Conservation (phyloP, 352 stramenopile genomes). For the Albugo laibachii region DNA sequence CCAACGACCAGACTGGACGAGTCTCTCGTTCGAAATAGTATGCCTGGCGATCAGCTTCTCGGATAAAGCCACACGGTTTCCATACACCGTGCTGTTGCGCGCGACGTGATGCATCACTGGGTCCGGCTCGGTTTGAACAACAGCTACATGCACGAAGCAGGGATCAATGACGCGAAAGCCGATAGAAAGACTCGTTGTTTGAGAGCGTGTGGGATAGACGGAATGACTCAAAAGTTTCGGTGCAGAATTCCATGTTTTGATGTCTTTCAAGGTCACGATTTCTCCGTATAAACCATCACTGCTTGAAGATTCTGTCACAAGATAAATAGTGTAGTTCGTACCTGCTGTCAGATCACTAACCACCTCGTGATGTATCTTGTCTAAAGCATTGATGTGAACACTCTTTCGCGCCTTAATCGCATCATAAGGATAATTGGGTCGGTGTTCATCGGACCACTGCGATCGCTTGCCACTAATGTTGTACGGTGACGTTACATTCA, state of each 20-base stretch:
- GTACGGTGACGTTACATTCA: conserved; percentile 38
- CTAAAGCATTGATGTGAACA: not conserved
- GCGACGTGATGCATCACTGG: conserved; percentile 15
- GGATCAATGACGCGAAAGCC: conserved; percentile 38
- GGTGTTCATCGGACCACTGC: conserved; percentile 15
- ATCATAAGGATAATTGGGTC: conserved; percentile 25
- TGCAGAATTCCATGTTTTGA: conserved; percentile 39
- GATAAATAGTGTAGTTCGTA: conserved; percentile 37
- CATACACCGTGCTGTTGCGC: conserved; percentile 22
- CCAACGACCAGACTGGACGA: conserved; percentile 12
- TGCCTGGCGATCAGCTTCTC: conserved; percentile 23
- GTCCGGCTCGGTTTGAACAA: conserved; percentile 24
- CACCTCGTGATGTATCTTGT: not conserved
- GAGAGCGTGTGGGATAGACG: conserved; percentile 32
- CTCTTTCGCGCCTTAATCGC: conserved; percentile 28
- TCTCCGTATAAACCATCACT: conserved; percentile 38
- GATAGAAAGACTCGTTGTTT: conserved; percentile 21
- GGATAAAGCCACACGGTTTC: conserved; percentile 39
- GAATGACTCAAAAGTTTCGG: conserved; percentile 44
- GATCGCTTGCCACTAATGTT: conserved; percentile 49
- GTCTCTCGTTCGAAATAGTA: conserved; percentile 7
- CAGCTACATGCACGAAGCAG: conserved; percentile 36
- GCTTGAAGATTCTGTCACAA: conserved; percentile 26
- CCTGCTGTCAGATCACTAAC: conserved; percentile 21
- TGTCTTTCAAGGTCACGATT: conserved; percentile 18